Conservation (phyloP, 495 filamentous ascomycete genomes). For the Ramalina peruviana region DNA sequence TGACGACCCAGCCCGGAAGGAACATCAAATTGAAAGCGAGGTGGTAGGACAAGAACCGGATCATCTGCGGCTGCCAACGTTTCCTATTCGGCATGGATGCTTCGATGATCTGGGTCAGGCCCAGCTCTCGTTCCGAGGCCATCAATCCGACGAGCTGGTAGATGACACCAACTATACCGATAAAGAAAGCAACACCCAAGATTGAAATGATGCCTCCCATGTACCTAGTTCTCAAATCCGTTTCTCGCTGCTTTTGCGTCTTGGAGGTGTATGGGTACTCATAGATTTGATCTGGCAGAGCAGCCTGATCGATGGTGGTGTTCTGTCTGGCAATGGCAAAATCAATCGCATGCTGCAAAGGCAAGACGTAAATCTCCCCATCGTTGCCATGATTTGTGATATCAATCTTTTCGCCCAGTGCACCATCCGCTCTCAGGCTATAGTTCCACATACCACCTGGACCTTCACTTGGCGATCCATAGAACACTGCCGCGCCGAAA, state of each 20-base stretch:
- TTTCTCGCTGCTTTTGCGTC: constrained; percentile 47
- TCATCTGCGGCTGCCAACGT: constrained; percentile 53
- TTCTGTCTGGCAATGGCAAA: constrained; percentile 47
- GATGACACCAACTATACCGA: constrained; percentile 50
- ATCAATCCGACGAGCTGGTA: constrained; percentile 70
- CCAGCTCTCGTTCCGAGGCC: constrained; percentile 62
- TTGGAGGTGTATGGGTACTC: constrained; percentile 63
- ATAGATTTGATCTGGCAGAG: constrained; percentile 32
- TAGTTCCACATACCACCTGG: constrained; percentile 65
- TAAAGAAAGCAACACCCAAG: constrained; percentile 49
- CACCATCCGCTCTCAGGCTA: constrained; percentile 58
- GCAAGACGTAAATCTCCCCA: constrained; percentile 58
- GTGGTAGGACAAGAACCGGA: constrained; percentile 52
- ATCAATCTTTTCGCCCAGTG: constrained; percentile 45
- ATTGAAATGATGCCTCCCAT: constrained; percentile 53
- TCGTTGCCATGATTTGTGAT: constrained; percentile 47
- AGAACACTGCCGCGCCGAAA: constrained; percentile 63
- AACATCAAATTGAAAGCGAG: constrained; percentile 56
- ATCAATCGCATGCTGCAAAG: constrained; percentile 66
- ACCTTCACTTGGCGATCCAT: constrained; percentile 56
- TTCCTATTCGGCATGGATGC: constrained; percentile 61
- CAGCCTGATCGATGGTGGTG: constrained; percentile 21
- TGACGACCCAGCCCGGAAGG: constrained; percentile 54
- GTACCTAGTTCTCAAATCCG: constrained; percentile 47
- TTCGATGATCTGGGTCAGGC: constrained; percentile 67